Percentiles rank a stretch among this genome's conserved stretches.
phyloP scores from a whole-genome alignment of 495 filamentous ascomycete species.

The Neurospora sp. region DNA sequence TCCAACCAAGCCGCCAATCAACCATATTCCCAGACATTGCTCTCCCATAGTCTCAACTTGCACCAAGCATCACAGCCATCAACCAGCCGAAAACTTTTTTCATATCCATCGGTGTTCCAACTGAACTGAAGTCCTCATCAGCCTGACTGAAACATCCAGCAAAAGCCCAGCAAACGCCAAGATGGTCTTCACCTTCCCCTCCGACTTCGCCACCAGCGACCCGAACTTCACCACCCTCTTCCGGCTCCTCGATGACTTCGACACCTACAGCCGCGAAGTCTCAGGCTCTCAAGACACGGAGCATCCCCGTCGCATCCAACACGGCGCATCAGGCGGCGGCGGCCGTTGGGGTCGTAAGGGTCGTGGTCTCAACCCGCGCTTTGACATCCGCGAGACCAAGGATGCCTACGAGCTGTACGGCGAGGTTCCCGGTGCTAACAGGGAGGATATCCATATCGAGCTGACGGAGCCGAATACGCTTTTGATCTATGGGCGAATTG shows the following conservation, averaged over 20 bases:
- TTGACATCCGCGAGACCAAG: slow-evolving; percentile 60
- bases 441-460: slow-evolving; percentile 64
- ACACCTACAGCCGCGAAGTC: slow-evolving; percentile 32
- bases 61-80: neutral
- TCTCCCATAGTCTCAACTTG: neutral
- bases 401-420: slow-evolving; percentile 65
- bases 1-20: too few species aligned
- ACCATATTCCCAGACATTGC: too few species aligned
- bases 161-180: slow-evolving; percentile 5
- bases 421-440: slow-evolving; percentile 67
- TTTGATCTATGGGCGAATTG: slow-evolving; percentile 52
- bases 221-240: slow-evolving; percentile 54
- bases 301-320: neutral
- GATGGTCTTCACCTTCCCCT: slow-evolving; percentile 19
- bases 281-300: slow-evolving; percentile 1
- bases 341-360: slow-evolving; percentile 13
- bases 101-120: neutral
- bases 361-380: slow-evolving; percentile 28
- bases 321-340: neutral
- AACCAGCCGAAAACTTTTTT: neutral
- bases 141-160: neutral
- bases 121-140: neutral
- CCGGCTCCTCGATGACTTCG: slow-evolving; percentile 61
- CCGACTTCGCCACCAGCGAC: slow-evolving; percentile 16
- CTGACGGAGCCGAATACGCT: slow-evolving; percentile 64